Evolutionary conservation across 2,329 filamentous ascomycete species (phyloP), one percentile per base, ranked within the genome.

Genomic region (Botrytis aclada): DNA sequence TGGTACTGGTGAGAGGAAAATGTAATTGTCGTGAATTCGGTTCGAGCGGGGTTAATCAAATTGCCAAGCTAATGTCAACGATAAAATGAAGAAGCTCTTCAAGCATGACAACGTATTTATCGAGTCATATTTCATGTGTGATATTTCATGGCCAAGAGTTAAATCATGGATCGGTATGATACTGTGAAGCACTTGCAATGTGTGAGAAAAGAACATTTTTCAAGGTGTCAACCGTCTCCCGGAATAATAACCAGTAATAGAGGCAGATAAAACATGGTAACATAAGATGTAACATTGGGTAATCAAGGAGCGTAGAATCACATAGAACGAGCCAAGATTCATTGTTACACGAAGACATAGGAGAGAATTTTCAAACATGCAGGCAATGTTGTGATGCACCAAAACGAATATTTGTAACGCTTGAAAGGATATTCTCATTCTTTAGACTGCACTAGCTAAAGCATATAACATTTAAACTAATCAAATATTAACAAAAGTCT

Each of bases 391-490:
- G n/a, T 12, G 32, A 32, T 69, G 29, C 65, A 69, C 51, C 37
- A 32, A 69, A 32, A 22, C 29, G 9, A n/a, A 39, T 29, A 69
- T n/a, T 43, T 37, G 29, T 69, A 5, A 69, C 39, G 47, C 65
- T 69, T 69, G 65, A 29, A 69, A 69, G 37, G 47, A 39, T 43
- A 69, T 56, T 56, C 54, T 69, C n/a, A 69, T 69, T 69, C 65
- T 56, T 69, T 56, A 69, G 65, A 41, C 65, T 69, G 65, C 65
- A 56, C 65, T 58, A 69, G 65, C 65, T 69, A 69, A 69, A 69
- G 65, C n/a, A 58, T 56, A 56, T 51, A 41, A 69, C 47, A 69
- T 69, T 58, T 69, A 69, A 69, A 56, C 65, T 69, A 34, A 32
- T 41, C 20, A 32, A 3, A 25, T 32, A 10, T 69, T 43, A 67